phyloP scores from a whole-genome alignment of 116 monocot species.

The Posidonia oceanica region DNA sequence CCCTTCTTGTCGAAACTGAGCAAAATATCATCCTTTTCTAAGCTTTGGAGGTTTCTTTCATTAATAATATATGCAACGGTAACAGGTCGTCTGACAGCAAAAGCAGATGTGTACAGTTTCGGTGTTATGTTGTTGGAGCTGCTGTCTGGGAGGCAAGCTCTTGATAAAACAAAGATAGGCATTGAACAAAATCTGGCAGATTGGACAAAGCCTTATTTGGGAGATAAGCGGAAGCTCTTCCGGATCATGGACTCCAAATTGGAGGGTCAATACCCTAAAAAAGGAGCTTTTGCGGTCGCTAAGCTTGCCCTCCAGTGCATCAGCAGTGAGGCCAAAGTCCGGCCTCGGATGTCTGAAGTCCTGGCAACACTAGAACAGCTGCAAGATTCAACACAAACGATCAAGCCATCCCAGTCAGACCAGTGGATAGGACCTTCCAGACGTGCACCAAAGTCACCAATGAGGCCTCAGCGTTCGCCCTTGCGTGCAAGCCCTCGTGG shows the following conservation, averaged over 20 bases:
- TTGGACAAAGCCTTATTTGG: constrained; percentile 53
- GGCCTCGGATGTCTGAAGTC: constrained; percentile 75
- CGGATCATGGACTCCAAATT: constrained; percentile 73
- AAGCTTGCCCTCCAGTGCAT: constrained; percentile 50
- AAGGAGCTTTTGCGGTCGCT: constrained; percentile 44
- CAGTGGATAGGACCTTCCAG: background rate
- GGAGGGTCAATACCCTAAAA: constrained; percentile 65
- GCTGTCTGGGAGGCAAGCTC: constrained; percentile 56
- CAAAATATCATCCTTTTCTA: background rate
- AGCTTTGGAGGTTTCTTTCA: background rate
- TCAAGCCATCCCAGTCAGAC: background rate
- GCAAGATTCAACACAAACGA: constrained; percentile 22
- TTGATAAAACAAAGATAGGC: constrained; percentile 42
- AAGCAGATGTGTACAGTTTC: constrained; percentile 94
- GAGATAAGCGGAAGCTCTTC: constrained; percentile 56
- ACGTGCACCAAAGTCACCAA: background rate
- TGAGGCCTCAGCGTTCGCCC: background rate
- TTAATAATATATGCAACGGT: background rate
- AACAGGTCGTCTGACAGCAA: constrained; percentile 64
- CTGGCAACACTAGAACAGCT: constrained; percentile 42
- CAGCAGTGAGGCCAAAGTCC: constrained; percentile 34
- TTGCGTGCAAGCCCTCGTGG: background rate
- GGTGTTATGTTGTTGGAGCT: constrained; percentile 76
- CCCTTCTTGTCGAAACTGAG: background rate
- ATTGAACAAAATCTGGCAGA: constrained; percentile 74